Evolutionary conservation across 1,139 yeast species (phyloP).

Genomic region (Zygoascus hellenicus): DNA sequence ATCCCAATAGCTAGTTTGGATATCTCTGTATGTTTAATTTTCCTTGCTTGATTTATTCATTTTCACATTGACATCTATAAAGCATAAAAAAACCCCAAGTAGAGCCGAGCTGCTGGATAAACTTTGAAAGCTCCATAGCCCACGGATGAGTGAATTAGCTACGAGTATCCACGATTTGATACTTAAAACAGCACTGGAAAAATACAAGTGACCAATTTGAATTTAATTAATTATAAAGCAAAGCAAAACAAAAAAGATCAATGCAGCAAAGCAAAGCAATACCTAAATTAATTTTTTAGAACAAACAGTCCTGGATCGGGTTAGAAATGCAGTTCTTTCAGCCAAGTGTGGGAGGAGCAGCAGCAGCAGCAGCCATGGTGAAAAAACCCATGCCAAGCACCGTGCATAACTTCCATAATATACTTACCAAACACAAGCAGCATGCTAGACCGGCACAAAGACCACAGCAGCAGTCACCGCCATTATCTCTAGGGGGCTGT

Average conservation of each 20-base stretch:
- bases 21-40: no score
- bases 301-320: slow-evolving; percentile 14
- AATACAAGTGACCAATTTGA: not conserved
- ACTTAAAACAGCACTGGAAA: not conserved
- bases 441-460: slow-evolving; percentile 32
- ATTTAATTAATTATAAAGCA: not conserved
- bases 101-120: no score
- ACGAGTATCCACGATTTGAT: not conserved
- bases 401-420: not conserved
- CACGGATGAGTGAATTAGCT: not conserved
- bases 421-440: slow-evolving; percentile 27
- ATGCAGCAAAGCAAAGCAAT: not conserved
- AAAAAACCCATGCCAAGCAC: not conserved
- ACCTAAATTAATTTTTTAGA: slow-evolving; percentile 3
- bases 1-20: no score
- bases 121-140: not conserved
- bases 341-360: not conserved
- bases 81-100: no score
- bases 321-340: not conserved
- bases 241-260: not conserved
- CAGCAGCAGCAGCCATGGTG: not conserved
- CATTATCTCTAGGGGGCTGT: slow-evolving; percentile 20
- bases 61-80: no score
- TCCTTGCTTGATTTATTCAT: no score
- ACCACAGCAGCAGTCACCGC: slow-evolving; percentile 31